Conservation (phyloP, 805 yeast genomes). For the Schizosaccharomyces japonicus region DNA sequence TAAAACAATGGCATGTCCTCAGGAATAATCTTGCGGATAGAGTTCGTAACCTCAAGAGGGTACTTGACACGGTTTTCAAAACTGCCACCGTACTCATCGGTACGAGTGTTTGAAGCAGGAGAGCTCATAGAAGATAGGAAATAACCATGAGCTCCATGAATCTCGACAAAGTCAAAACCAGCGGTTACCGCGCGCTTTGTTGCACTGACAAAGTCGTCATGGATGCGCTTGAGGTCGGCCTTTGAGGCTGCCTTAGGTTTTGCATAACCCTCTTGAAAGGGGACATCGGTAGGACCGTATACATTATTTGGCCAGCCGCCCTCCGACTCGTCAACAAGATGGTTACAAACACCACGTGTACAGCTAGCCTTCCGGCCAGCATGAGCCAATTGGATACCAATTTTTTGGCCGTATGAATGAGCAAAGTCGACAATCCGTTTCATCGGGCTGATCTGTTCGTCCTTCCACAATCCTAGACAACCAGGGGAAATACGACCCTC, state of each 20-base stretch:
- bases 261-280: slow-evolving; percentile 12
- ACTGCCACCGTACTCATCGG: slow-evolving; percentile 41
- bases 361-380: slow-evolving; percentile 29
- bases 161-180: slow-evolving; percentile 40
- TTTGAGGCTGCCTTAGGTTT: slow-evolving; percentile 21
- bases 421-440: slow-evolving; percentile 21
- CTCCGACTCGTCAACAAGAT: slow-evolving; percentile 8
- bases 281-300: slow-evolving; percentile 25
- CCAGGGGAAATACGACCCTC: slow-evolving; percentile 23
- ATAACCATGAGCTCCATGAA: slow-evolving; percentile 45
- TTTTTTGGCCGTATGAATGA: slow-evolving; percentile 20
- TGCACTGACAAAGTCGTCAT: slow-evolving; percentile 22
- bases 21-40: slow-evolving; percentile 20
- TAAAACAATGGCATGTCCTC: slow-evolving; percentile 25
- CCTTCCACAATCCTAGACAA: slow-evolving; percentile 29
- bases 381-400: slow-evolving; percentile 33
- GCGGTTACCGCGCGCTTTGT: slow-evolving; percentile 29
- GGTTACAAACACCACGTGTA: slow-evolving; percentile 12
- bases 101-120: slow-evolving; percentile 25
- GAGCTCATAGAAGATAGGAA: slow-evolving; percentile 27
- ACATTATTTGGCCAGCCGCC: slow-evolving; percentile 17
- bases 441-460: slow-evolving; percentile 24
- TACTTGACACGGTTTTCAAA: slow-evolving; percentile 34
- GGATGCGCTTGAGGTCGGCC: slow-evolving; percentile 20
- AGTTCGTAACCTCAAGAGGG: slow-evolving; percentile 25